Evolutionary conservation across 148 eudicot species (phyloP).

Genomic region (Cornus kousa): DNA sequence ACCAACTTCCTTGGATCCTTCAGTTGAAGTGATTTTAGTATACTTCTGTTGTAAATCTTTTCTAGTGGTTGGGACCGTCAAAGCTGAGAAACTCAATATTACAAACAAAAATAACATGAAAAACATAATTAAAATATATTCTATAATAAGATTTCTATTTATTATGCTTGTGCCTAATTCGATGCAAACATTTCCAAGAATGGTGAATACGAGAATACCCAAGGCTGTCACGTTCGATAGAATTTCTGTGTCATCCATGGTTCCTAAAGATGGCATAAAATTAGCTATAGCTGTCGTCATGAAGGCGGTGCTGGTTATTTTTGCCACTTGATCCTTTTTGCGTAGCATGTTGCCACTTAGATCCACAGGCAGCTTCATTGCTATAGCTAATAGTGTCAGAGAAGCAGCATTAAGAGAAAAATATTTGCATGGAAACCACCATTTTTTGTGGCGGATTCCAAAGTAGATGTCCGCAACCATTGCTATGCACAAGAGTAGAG

Average conservation of each 20-base stretch:
- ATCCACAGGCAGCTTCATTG: slow-evolving; percentile 20
- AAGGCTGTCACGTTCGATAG: slow-evolving; percentile 20
- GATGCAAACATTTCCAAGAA: slow-evolving; percentile 13
- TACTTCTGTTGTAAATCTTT: slow-evolving; percentile 14
- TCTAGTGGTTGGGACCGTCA: slow-evolving; percentile 13
- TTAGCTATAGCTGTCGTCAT: slow-evolving; percentile 15
- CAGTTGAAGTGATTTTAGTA: background rate
- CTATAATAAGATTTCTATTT: background rate
- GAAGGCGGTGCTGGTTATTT: slow-evolving; percentile 17
- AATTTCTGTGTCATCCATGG: background rate
- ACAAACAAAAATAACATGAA: slow-evolving; percentile 10
- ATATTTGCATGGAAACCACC: slow-evolving; percentile 1
- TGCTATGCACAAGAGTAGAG: too few species aligned
- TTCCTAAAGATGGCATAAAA: background rate
- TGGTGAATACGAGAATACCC: slow-evolving; percentile 21
- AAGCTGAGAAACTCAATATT: slow-evolving; percentile 1
- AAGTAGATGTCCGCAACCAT: too few species aligned
- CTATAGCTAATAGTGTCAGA: slow-evolving; percentile 14
- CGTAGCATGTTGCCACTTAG: slow-evolving; percentile 17
- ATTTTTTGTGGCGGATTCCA: background rate
- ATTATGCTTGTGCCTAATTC: slow-evolving; percentile 19
- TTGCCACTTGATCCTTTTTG: slow-evolving; percentile 16
- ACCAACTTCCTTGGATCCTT: background rate
- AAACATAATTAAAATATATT: background rate
- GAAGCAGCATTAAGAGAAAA: background rate